phyloP scores from a whole-genome alignment of 108 stramenopile genomes.

The Thalassiosira profunda region DNA sequence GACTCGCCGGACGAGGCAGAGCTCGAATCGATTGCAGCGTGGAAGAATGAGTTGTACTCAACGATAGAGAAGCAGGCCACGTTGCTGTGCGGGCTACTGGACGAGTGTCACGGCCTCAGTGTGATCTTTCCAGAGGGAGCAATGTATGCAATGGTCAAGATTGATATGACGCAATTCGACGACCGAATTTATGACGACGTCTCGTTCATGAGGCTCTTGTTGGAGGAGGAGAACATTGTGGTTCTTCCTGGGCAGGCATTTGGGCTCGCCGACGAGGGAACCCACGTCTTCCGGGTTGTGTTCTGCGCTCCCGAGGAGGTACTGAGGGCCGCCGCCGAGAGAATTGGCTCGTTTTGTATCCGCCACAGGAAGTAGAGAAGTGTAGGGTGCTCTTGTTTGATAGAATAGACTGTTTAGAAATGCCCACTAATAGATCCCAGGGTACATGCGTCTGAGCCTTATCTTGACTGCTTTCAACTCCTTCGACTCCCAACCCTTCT shows the following conservation, averaged over 20 bases:
- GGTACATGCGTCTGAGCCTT: too few species aligned
- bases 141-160: conserved; percentile 90
- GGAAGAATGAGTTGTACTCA: conserved; percentile 65
- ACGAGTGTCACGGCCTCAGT: conserved; percentile 65
- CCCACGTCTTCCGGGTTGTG: conserved; percentile 78
- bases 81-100: conserved; percentile 52
- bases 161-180: conserved; percentile 56
- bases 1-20: conserved; percentile 46
- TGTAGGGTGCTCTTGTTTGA: too few species aligned
- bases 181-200: conserved; percentile 66
- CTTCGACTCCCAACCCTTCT: too few species aligned
- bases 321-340: conserved; percentile 58
- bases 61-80: conserved; percentile 70
- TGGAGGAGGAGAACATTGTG: conserved; percentile 94
- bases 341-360: conserved; percentile 77
- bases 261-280: conserved; percentile 44
- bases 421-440: too few species aligned
- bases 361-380: too few species aligned
- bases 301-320: conserved; percentile 72
- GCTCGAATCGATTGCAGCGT: conserved; percentile 39
- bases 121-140: conserved; percentile 82
- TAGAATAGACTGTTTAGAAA: too few species aligned
- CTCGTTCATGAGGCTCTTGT: conserved; percentile 71
- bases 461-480: too few species aligned
- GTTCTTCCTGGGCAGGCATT: conserved; percentile 93